Evolutionary conservation across 495 filamentous ascomycete genomes (phyloP).

Genomic region (Letharia lupina): DNA sequence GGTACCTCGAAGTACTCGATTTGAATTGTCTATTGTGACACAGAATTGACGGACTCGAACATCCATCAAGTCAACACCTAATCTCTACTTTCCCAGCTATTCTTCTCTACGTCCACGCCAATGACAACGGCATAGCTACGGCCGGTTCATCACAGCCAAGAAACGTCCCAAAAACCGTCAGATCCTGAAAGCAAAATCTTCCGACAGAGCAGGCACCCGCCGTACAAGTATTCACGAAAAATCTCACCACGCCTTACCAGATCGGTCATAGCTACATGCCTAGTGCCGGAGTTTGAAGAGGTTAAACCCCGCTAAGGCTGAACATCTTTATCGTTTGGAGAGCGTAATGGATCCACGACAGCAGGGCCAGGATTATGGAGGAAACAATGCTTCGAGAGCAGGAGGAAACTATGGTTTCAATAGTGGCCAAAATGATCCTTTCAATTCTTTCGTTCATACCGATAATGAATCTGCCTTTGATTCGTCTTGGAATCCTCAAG

Average conservation of each 20-base stretch:
- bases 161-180: slow-evolving; percentile 1
- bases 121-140: slow-evolving; percentile 20
- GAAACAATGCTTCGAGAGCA: slow-evolving; percentile 13
- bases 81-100: slow-evolving; percentile 13
- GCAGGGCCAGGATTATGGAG: slow-evolving; percentile 22
- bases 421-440: slow-evolving; percentile 22
- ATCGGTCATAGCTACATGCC: slow-evolving; percentile 14
- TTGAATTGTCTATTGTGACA: slow-evolving; percentile 9
- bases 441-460: slow-evolving; percentile 24
- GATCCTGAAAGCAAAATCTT: slow-evolving; percentile 15
- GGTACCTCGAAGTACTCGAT: slow-evolving; percentile 15
- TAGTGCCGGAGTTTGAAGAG: slow-evolving; percentile 10
- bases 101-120: slow-evolving; percentile 10
- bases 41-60: slow-evolving; percentile 11
- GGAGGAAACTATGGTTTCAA: slow-evolving; percentile 21
- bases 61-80: slow-evolving; percentile 14
- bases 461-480: slow-evolving; percentile 26
- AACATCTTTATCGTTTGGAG: neutral
- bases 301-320: slow-evolving; percentile 20
- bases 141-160: slow-evolving; percentile 12
- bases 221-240: slow-evolving; percentile 12
- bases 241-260: slow-evolving; percentile 9
- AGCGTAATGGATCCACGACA: slow-evolving; percentile 22
- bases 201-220: slow-evolving; percentile 16
- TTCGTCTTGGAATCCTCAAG: slow-evolving; percentile 21